Percentiles rank a stretch among this genome's conserved stretches.
phyloP scores from a whole-genome alignment of 1,284 basidiomycete genomes.

The Cronartium quercuum region DNA sequence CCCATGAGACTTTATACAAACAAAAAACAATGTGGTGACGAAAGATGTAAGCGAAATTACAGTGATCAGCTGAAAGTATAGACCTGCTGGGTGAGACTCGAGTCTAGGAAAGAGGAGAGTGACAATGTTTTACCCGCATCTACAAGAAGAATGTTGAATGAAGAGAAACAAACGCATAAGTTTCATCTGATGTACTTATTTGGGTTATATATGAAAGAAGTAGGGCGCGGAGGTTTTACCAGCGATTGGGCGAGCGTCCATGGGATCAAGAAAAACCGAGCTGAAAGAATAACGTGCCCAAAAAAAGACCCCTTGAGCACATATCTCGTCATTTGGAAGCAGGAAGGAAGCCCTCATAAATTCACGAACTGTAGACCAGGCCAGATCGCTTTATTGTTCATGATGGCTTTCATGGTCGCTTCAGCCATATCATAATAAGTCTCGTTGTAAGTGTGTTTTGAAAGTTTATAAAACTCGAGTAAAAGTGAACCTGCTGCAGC shows the following conservation, averaged over 20 bases:
- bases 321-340: no score
- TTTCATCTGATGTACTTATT: no score
- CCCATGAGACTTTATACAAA: constrained; percentile 41
- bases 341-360: not conserved
- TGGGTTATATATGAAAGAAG: not conserved
- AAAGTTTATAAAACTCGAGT: constrained; percentile 44
- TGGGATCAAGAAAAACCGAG: not conserved
- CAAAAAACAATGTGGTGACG: no score
- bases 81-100: no score
- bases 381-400: not conserved
- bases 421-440: constrained; percentile 43
- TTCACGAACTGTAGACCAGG: not conserved
- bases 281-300: no score
- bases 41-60: no score
- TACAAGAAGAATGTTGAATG: no score
- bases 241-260: not conserved
- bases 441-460: constrained; percentile 42
- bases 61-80: no score
- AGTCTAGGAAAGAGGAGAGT: no score
- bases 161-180: no score
- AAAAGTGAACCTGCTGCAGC: not conserved
- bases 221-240: not conserved
- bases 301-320: no score
- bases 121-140: no score
- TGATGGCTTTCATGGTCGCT: constrained; percentile 43